Evolutionary conservation across 1,284 basidiomycete species (phyloP).

Genomic region (Trichosporon inkin): DNA sequence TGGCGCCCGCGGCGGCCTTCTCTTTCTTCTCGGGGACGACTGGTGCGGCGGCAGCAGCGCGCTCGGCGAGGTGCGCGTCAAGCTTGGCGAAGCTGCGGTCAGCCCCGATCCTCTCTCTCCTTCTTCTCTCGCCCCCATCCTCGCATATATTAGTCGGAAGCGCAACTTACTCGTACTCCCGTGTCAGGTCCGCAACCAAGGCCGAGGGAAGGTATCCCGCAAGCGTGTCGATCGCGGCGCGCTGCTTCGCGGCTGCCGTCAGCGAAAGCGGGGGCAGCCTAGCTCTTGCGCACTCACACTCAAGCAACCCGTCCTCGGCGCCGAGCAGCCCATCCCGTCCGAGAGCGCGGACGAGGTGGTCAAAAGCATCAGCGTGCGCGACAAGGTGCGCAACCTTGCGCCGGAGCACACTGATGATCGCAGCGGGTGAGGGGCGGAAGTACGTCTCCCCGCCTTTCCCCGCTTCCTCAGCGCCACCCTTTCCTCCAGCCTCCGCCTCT

Average conservation of each 20-base stretch:
- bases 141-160: too few species aligned
- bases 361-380: conserved; percentile 35
- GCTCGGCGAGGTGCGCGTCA: conserved; percentile 31
- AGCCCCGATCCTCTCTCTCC: too few species aligned
- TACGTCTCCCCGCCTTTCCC: conserved; percentile 20
- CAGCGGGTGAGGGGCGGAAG: conserved; percentile 33
- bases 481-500: background rate
- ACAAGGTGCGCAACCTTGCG: conserved; percentile 37
- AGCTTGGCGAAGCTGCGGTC: conserved; percentile 29
- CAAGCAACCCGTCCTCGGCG: conserved; percentile 22
- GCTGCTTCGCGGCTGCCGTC: conserved; percentile 30
- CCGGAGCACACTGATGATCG: conserved; percentile 28
- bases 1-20: conserved; percentile 23
- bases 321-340: conserved; percentile 37
- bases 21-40: conserved; percentile 21
- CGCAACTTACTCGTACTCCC: conserved; percentile 30
- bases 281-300: too few species aligned
- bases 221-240: conserved; percentile 34
- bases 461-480: background rate
- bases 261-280: too few species aligned
- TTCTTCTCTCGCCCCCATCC: too few species aligned
- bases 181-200: conserved; percentile 15
- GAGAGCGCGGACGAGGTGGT: conserved; percentile 39
- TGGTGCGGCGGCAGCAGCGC: conserved; percentile 31
- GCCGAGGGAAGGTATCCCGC: conserved; percentile 31